Percentiles rank a stretch among this genome's conserved stretches.
Conservation (phyloP, 257 asterid genomes). For the Coffea eugenioides region DNA sequence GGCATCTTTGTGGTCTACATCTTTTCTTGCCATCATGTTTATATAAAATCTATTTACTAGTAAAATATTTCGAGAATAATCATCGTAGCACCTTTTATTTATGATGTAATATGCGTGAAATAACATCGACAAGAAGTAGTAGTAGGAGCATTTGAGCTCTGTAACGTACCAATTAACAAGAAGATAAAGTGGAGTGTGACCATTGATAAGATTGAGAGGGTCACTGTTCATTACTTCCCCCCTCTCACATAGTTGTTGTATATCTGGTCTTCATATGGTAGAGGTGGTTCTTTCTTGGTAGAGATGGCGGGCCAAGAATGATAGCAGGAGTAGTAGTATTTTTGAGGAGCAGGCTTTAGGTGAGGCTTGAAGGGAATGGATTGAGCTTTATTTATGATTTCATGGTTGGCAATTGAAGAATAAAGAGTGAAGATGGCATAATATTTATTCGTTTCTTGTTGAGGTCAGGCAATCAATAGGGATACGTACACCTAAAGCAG, state of each 20-base stretch:
- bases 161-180: no score
- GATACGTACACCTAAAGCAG: not conserved
- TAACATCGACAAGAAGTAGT: no score
- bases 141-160: no score
- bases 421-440: not conserved
- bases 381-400: not conserved
- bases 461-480: slow-evolving; percentile 1
- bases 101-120: no score
- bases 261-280: not conserved
- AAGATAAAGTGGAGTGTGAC: no score
- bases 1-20: no score
- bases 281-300: not conserved
- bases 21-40: no score
- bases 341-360: not conserved
- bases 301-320: not conserved
- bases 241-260: not conserved
- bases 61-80: no score
- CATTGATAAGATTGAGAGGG: no score
- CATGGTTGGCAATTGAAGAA: not conserved
- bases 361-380: not conserved
- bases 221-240: no score
- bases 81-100: no score
- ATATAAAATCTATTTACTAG: no score
- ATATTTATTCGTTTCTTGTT: slow-evolving; percentile 6
- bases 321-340: not conserved